Evolutionary conservation across 192 early-diverging fungal species (phyloP).

Genomic region (Linnemannia schmuckeri): DNA sequence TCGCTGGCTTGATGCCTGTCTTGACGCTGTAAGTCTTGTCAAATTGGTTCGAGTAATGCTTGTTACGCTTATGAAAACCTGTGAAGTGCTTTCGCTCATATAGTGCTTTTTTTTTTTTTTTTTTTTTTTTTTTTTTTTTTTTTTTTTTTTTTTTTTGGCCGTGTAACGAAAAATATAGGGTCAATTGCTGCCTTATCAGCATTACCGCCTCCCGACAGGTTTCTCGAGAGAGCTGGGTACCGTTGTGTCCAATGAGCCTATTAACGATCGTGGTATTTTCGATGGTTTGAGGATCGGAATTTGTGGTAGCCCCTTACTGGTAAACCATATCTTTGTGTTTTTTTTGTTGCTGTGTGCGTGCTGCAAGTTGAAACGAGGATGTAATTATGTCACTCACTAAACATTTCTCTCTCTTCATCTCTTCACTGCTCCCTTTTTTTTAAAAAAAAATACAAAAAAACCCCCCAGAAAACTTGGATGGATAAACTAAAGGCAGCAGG

Average conservation of each 20-base stretch:
- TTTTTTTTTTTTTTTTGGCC: neutral
- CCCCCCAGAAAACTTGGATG: conserved; percentile 15
- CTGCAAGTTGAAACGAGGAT: neutral
- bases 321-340: neutral
- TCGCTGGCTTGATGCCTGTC: conserved; percentile 41
- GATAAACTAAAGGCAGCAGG: conserved; percentile 23
- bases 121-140: neutral
- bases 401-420: neutral
- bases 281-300: conserved; percentile 25
- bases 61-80: neutral
- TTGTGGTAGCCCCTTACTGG: conserved; percentile 20
- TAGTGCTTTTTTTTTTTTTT: neutral
- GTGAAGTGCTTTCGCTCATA: neutral
- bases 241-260: conserved; percentile 19
- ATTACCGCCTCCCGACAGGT: conserved; percentile 30
- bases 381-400: neutral
- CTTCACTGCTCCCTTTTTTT: neutral
- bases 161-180: conserved; percentile 3
- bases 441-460: neutral
- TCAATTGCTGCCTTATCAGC: conserved; percentile 5
- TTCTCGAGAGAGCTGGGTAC: conserved; percentile 28
- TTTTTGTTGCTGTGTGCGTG: neutral
- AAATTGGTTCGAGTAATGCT: neutral
- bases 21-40: conserved; percentile 14
- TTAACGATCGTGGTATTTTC: conserved; percentile 22